Base-by-base conservation (phyloP, 2,329 filamentous ascomycete genomes). In the Podosphaera leucotricha region DNA sequence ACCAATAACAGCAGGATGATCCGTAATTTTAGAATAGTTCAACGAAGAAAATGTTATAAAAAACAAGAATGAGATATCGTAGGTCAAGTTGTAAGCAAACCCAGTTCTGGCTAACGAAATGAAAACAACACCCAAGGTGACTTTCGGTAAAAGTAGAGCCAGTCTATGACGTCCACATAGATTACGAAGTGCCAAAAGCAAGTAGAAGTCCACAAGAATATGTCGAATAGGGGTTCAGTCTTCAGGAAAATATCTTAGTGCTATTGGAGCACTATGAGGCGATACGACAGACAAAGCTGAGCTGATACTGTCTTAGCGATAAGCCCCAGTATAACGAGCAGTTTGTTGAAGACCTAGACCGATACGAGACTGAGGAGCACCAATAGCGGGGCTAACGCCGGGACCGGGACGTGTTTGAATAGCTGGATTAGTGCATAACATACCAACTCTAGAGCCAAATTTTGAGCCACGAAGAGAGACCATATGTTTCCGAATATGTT, bases 401-500 rank as follows among this genome's bases (percentile, higher is more conserved):
- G 86, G 84, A 37, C 86, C 87, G 48, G 87, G 86, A 45, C 86
- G 83, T 53, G 85, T 94, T 43, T 81, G 73, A 53, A 85, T 75
- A 41, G 83, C 84, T 33, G 86, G 87, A 61, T 95, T 95, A 64
- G 84, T 92, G 66, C 92, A 98, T 44, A 98, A 79, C 87, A 98
- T 95, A 26, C 90, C 90, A 49, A 98, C 90, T 46, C 90, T 83
- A 47, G 90, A 98, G 48, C 90, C 90, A 60, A 95, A 98, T 62
- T 98, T 98, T 57, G 90, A 95, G 46, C 90, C 90, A 48, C 90
- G 82, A 41, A 98, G 79, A 46, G 90, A 98, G 7, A 98, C 90
- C 90, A 98, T 98, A 62, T 98, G 90, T 71, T 95, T 95, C 54
- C 84, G 80, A 55, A 98, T 92, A 58, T 98, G 90, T 46, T 77